A percentile compares a stretch with the other conserved stretches of the same genome.
These are phyloP conservation scores for Fusarium verrucosum DNA, from an alignment of 2,329 filamentous ascomycete genomes.

Conservation along the genomic window DNA sequence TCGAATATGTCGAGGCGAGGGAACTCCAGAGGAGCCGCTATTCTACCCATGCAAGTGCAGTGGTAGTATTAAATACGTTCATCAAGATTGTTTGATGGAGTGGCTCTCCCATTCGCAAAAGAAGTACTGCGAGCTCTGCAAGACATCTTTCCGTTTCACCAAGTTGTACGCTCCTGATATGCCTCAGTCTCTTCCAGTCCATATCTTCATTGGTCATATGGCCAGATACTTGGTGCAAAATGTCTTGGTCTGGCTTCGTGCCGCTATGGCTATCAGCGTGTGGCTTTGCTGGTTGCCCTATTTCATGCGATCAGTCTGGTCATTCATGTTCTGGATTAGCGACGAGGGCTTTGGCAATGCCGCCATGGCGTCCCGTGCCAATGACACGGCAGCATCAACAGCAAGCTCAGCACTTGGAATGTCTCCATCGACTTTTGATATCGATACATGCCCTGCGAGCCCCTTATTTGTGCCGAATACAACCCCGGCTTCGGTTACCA, in stretches of 20 bases:
- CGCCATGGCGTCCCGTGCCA: slow-evolving; percentile 42
- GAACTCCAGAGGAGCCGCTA: slow-evolving; percentile 80
- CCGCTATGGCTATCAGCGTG: slow-evolving; percentile 79
- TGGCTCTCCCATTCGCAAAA: slow-evolving; percentile 99
- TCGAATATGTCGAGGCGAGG: slow-evolving; percentile 94
- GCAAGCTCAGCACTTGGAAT: slow-evolving; percentile 43
- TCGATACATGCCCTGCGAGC: slow-evolving; percentile 49
- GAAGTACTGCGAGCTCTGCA: slow-evolving; percentile 99
- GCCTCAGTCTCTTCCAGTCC: slow-evolving; percentile 82
- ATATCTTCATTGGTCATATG: slow-evolving; percentile 83
- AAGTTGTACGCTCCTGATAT: slow-evolving; percentile 96
- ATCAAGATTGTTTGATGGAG: slow-evolving; percentile 98
- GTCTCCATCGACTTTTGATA: slow-evolving; percentile 42
- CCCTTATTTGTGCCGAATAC: slow-evolving; percentile 48
- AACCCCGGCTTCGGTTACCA: slow-evolving; percentile 46
- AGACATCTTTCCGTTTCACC: slow-evolving; percentile 97
- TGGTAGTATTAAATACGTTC: slow-evolving; percentile 97
- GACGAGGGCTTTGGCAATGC: slow-evolving; percentile 71
- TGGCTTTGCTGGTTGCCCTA: slow-evolving; percentile 92
- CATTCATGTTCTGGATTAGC: slow-evolving; percentile 92
- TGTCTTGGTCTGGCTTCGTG: slow-evolving; percentile 80
- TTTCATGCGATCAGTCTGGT: slow-evolving; percentile 91
- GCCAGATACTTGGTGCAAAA: slow-evolving; percentile 76
- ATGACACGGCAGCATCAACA: slow-evolving; percentile 27
- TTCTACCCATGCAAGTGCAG: slow-evolving; percentile 99